Evolutionary conservation across 495 filamentous ascomycete species (phyloP), one percentile per base, ranked within the genome.

Genomic region (Antarctomyces pellizariae): DNA sequence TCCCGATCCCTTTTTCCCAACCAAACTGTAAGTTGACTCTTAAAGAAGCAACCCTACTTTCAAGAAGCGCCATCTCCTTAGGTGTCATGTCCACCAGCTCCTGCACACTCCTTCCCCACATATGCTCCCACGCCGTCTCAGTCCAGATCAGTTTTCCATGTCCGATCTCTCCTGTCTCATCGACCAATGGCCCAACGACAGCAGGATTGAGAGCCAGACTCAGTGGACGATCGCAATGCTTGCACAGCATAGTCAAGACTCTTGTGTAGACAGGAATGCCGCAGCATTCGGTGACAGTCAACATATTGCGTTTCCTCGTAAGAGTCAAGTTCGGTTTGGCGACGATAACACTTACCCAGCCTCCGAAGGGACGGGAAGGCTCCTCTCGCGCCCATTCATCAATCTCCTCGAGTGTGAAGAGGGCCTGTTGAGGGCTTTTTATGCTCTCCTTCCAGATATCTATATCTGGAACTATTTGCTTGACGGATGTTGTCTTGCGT

Each of bases 261-360:
- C 66, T 65, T 36, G 61, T 46, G 39, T 56, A 71, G 21, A 69
- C 13, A 3, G 59, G 59, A 6, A 62, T 38, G 13, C 60, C 58
- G 37, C 68, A 74, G 42, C 63, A 59, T 28, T 22, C 19, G 19
- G 7, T 11, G 19, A 7, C 19, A 22, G 19, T 11, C 11, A 7
- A 11, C 7, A 22, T 7, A 22, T 7, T 22, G 19, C 7, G 7
- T 22, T 22, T n/a, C n/a, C n/a, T n/a, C n/a, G n/a, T n/a, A n/a
- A n/a, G 25, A 17, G 1, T 16, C 22, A 20, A n/a, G 3, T 5
- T 10, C 11, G 4, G 25, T n/a, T 29, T 22, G 13, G 16, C 11
- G 6, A 13, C n/a, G 16, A n/a, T n/a, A n/a, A n/a, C n/a, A n/a
- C n/a, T n/a, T n/a, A n/a, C n/a, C n/a, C n/a, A n/a, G n/a, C n/a